Base-by-base conservation (phyloP, 148 eudicot species). In the Persicaria maculosa region DNA sequence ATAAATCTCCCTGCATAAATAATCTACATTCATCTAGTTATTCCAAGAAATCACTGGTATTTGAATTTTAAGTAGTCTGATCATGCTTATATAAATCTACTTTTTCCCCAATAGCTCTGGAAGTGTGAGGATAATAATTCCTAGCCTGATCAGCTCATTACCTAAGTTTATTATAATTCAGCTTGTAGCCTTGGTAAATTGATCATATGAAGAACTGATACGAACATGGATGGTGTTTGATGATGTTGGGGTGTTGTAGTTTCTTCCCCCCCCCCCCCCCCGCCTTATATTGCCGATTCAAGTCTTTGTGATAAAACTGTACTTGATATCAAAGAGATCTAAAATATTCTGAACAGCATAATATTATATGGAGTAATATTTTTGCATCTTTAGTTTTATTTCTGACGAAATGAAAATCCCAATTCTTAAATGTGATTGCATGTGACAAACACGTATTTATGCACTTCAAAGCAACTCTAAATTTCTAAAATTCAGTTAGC, bases 21-120 rank as follows among this genome's bases (percentile, higher is more conserved):
- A 80, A 78, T 75, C 47, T 69, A 17, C 79, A 83, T 59, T 84
- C 90, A 59, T 89, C 91, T 44, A 76, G 44, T 47, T 74, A 81
- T 4, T 75, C 75, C 58, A 82, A 83, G 71, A 85, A 86, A 81
- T 82, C 86, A 52, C 86, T 81, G 88, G 88, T 86, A 73, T 55
- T 64, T 74, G 7, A 40, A 74, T 9, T 65, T 67, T 40, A 67
- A 67, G 36, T 4, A 36, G 12, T 36, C 45, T 68, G 20, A 68
- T 43, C 40, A 31, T 3, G 40, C 40, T 40, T 43, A 44, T 22
- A 14, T 68, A 36, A 7, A 67, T 55, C 25, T 31, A 4, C 17
- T 43, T 19, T 57, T 25, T 58, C 17, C 6, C 9, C 22, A 70
- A 40, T 15, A 36, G 69, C 69, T 65, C n/a, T 65, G n/a, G 69